Conservation (phyloP, 2,329 filamentous ascomycete species). For the Hypoxylon sp. region DNA sequence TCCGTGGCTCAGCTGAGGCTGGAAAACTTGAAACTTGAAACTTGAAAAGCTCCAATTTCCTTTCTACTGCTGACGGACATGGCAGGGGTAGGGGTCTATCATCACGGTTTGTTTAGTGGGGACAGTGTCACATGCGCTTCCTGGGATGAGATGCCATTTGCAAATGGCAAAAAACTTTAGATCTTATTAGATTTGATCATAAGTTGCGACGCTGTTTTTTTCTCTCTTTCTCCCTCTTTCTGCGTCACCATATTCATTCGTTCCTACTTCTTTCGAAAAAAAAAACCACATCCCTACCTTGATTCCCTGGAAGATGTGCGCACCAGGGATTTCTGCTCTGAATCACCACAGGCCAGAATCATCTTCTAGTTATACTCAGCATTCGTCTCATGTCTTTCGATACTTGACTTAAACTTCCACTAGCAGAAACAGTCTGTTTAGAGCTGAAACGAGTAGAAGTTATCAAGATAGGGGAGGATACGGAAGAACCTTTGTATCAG, state of each 20-base stretch:
- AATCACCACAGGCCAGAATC: constrained; percentile 15
- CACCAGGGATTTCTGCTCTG: constrained; percentile 17
- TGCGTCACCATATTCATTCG: no score
- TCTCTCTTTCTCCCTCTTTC: no score
- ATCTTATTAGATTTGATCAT: constrained; percentile 3
- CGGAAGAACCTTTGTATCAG: no score
- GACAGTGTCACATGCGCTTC: constrained; percentile 35
- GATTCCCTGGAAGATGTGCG: constrained; percentile 29
- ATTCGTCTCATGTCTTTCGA: constrained; percentile 33
- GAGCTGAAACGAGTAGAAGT: no score
- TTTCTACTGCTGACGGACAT: no score
- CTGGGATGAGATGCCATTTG: constrained; percentile 20
- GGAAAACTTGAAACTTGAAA: constrained; percentile 4
- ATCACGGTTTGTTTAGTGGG: constrained; percentile 22
- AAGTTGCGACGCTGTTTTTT: background rate
- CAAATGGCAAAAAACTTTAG: constrained; percentile 2
- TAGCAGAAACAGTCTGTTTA: no score
- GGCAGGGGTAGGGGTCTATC: no score
- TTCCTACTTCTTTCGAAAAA: no score
- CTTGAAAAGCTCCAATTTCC: background rate
- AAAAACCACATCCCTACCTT: background rate
- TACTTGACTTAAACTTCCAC: constrained; percentile 21
- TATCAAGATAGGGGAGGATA: no score
- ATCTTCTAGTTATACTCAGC: constrained; percentile 14
- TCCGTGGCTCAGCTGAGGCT: constrained; percentile 32